Evolutionary conservation across 2,329 filamentous ascomycete genomes (phyloP), one percentile per base, ranked within the genome.

Genomic region (Diaporthe vaccinii): DNA sequence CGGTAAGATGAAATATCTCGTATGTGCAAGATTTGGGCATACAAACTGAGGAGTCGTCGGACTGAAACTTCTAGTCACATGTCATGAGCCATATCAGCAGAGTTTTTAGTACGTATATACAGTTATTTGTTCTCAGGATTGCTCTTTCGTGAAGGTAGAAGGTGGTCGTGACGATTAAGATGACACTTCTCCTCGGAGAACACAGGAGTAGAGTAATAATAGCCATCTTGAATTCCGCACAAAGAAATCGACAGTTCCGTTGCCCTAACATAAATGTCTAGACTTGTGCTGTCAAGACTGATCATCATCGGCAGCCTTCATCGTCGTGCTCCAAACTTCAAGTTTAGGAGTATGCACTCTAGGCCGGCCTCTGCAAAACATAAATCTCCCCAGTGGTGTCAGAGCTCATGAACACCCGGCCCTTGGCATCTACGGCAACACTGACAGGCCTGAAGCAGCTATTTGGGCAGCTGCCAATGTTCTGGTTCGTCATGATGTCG

Each of bases 381-480:
- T 90, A 93, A 46, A 94, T 88, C 84, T 94, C 92, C 5, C 91
- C 92, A 0, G 91, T 92, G 20, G 86, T 81, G 80, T 93, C 92
- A 2, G 87, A 90, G 65, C 85, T 89, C 84, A 93, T 88, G 84
- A 89, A 93, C 20, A 94, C 82, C 4, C 91, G 84, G 2, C 88
- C 90, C n/a, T 85, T 78, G 12, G 78, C 77, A 80, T 89, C 87
- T 76, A 85, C 84, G 0, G 86, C 87, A 4, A 93, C 83, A 0
- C 90, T 89, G 1, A 91, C 90, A 31, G 92, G 91, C 1, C 91
- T 86, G 84, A 93, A 91, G 82, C 91, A 93, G 6, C 81, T 79
- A 65, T 84, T 83, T 0, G 91, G 91, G 77, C 92, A 93, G 4
- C 81, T 81, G 22, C 82, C 82, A n/a, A 87, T 81, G 78, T 92